Evolutionary conservation across 2,329 filamentous ascomycete species (phyloP), one percentile per base, ranked within the genome.

Genomic region (Atkinsonella texensis): DNA sequence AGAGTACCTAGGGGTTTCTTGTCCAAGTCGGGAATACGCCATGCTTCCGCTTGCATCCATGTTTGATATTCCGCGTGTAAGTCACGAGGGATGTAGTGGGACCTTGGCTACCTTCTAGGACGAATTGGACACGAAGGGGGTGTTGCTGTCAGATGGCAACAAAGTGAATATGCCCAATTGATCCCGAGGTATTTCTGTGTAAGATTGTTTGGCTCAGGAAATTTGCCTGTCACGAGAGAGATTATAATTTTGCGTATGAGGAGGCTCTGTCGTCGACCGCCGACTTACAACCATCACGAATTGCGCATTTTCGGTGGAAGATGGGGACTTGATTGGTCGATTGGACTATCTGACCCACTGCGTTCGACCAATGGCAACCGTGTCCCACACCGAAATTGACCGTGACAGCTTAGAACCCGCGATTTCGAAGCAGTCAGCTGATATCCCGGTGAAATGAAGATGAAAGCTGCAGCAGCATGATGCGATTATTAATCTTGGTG

Each of bases 71-170:
- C 63, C 64, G 60, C 62, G 65, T 69, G 61, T 68, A 68, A 68
- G 67, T 68, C 67, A 69, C 65, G 64, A 15, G 61, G 62, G 40
- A 65, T 62, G 62, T 67, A 65, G 67, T 69, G 67, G 67, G 68
- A 69, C 67, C 67, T 67, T 65, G 50, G 63, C 62, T 65, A 58
- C 57, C 57, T 62, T 57, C 56, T 54, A 58, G 60, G 65, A 60
- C 64, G 63, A 66, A 67, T 63, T 64, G 65, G 64, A 63, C 58
- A 64, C 59, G 60, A 63, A 60, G 62, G 35, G 50, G 48, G 50
- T 47, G 43, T 48, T 60, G 63, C 53, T 63, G 62, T 66, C 63
- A 63, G 62, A 63, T 61, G 61, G 60, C 63, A 67, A 67, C 62
- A 66, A 67, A 61, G 57, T 65, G 63, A 67, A 67, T 64, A 66